A percentile compares a stretch with the other conserved stretches of the same genome.
These are phyloP conservation scores for Yarrowia sp. DNA, from an alignment of 805 yeast genomes.

Conservation along the genomic window DNA sequence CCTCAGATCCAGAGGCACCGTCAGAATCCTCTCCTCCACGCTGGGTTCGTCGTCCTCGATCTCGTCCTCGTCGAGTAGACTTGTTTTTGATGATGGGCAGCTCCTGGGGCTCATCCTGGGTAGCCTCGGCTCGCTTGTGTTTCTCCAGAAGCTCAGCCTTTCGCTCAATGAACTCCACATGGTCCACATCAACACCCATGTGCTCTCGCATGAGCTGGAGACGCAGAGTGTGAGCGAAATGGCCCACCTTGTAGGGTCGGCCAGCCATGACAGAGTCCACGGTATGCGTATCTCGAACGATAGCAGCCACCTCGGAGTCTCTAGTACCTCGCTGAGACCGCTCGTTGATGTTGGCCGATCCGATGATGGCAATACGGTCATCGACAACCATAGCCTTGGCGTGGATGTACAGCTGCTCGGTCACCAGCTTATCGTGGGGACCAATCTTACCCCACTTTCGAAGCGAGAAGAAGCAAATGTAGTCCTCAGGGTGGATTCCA, in stretches of 20 bases:
- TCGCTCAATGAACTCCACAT: conserved; percentile 80
- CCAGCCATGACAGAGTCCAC: conserved; percentile 74
- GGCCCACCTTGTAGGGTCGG: conserved; percentile 77
- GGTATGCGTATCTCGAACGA: conserved; percentile 82
- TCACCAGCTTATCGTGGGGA: conserved; percentile 69
- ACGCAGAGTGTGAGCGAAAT: conserved; percentile 87
- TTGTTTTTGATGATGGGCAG: conserved; percentile 31
- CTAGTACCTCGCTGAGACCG: conserved; percentile 93
- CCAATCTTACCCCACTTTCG: conserved; percentile 97
- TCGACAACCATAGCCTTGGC: conserved; percentile 92
- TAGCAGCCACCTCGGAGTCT: conserved; percentile 92
- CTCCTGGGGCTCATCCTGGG: conserved; percentile 20
- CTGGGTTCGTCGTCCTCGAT: not conserved
- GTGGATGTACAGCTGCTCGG: conserved; percentile 93
- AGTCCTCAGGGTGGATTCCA: conserved; percentile 87
- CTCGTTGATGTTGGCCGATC: conserved; percentile 97
- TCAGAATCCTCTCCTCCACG: conserved; percentile 14
- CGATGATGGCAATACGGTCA: conserved; percentile 91
- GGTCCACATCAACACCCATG: conserved; percentile 89
- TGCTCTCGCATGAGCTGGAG: conserved; percentile 96
- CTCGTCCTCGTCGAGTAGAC: conserved; percentile 3
- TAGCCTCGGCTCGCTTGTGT: conserved; percentile 26
- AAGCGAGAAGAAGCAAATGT: conserved; percentile 88
- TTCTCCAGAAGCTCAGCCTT: conserved; percentile 54
- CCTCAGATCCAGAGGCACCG: conserved; percentile 26